Conservation (phyloP, 352 stramenopile species). For the Halophytophthora polymorphica region DNA sequence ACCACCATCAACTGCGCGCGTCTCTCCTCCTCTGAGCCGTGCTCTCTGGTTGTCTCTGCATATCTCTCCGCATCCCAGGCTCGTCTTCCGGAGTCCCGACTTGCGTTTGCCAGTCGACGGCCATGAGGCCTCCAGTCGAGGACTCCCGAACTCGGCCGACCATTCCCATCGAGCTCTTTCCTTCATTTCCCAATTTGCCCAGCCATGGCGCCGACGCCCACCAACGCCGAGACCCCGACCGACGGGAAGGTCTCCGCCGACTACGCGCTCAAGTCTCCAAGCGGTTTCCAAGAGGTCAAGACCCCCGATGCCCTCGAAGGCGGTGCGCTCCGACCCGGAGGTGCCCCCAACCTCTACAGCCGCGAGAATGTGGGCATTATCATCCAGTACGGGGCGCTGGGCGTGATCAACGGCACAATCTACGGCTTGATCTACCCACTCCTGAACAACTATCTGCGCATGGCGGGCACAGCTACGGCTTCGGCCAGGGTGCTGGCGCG, state of each 20-base stretch:
- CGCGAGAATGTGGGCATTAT: constrained; percentile 33
- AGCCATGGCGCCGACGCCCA: constrained; percentile 7
- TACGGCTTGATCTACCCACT: constrained; percentile 39
- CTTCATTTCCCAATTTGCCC: no score
- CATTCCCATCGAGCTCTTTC: no score
- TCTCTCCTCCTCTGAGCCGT: no score
- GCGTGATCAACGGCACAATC: constrained; percentile 46
- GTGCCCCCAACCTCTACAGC: constrained; percentile 33
- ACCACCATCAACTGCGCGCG: no score
- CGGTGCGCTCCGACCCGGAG: constrained; percentile 34
- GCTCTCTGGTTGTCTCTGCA: no score
- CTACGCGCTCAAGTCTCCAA: constrained; percentile 10
- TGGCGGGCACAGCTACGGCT: constrained; percentile 29
- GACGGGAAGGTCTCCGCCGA: constrained; percentile 10
- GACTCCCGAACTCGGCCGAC: no score
- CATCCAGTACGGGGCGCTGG: constrained; percentile 42
- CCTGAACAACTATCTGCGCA: constrained; percentile 36
- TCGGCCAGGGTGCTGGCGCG: constrained; percentile 39
- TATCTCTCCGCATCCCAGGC: no score
- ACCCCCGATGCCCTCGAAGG: constrained; percentile 30
- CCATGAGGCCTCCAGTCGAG: no score
- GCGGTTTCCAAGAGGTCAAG: constrained; percentile 28
- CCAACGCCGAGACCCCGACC: constrained; percentile 1
- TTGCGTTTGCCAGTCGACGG: no score
- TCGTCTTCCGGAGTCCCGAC: no score